phyloP scores from a whole-genome alignment of 139 green algal species.

The Tetraselmis striata region DNA sequence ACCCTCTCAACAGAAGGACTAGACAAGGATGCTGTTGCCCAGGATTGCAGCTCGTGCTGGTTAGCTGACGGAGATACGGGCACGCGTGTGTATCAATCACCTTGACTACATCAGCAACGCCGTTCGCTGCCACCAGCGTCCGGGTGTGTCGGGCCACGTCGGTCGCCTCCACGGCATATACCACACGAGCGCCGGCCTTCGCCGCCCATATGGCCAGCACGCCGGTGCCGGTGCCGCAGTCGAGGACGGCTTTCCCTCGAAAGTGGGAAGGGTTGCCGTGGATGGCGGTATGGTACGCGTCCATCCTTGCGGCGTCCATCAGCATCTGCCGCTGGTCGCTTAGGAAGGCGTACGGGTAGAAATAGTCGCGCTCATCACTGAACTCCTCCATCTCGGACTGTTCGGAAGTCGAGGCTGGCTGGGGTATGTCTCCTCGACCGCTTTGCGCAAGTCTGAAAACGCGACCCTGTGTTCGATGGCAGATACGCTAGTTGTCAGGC shows the following conservation, averaged over 20 bases:
- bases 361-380: neutral
- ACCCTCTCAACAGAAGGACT: no score
- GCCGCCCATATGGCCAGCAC: conserved; percentile 95
- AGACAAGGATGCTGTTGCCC: no score
- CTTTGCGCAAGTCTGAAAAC: no score
- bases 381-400: neutral
- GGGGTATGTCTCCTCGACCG: no score
- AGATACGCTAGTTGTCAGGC: no score
- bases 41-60: no score
- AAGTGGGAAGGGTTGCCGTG: neutral
- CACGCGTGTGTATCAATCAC: no score
- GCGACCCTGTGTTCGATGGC: no score
- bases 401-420: no score
- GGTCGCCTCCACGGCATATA: conserved; percentile 96
- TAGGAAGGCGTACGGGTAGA: conserved; percentile 3
- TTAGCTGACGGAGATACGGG: no score
- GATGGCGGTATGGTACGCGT: conserved; percentile 3
- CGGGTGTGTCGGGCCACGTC: conserved; percentile 79
- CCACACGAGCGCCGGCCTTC: conserved; percentile 63
- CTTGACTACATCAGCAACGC: conserved; percentile 27
- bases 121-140: conserved; percentile 75
- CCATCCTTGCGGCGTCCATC: neutral
- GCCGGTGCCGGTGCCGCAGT: conserved; percentile 51
- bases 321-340: neutral
- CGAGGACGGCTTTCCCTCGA: neutral